Evolutionary conservation across 768 basidiomycete species (phyloP).

Genomic region (Psilocybe cubensis): DNA sequence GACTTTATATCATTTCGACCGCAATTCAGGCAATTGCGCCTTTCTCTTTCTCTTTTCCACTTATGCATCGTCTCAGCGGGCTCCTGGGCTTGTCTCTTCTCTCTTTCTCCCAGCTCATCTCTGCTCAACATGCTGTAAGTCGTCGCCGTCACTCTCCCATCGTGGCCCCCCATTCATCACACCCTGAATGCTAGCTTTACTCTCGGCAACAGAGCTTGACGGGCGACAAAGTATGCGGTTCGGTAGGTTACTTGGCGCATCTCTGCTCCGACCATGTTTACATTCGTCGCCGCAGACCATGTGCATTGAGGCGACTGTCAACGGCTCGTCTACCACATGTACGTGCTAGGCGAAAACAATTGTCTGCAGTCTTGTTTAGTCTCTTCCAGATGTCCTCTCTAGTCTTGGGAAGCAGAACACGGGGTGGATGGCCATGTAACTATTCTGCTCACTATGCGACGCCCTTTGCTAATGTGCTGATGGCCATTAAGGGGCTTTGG

Average conservation of each 20-base stretch:
- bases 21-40: not conserved
- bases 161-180: not conserved
- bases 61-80: conserved; percentile 5
- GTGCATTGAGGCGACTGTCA: conserved; percentile 51
- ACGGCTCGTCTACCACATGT: conserved; percentile 50
- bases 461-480: not conserved
- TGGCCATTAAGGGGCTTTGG: conserved; percentile 59
- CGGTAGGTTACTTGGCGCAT: not conserved
- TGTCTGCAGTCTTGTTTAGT: not conserved
- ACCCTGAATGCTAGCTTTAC: not conserved
- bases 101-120: not conserved
- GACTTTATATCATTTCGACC: not conserved
- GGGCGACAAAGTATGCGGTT: conserved; percentile 33
- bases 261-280: not conserved
- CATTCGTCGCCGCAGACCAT: conserved; percentile 36
- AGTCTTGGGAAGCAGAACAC: conserved; percentile 40
- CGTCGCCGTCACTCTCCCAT: not conserved
- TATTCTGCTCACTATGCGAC: not conserved
- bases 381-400: conserved; percentile 48
- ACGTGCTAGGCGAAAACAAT: conserved; percentile 10
- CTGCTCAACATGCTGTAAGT: not conserved
- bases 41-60: not conserved
- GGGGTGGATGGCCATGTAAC: conserved; percentile 68
- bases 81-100: conserved; percentile 7
- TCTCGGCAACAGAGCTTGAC: conserved; percentile 16